A percentile compares a stretch with the other conserved stretches of the same genome.
phyloP scores from a whole-genome alignment of 768 basidiomycete species.

The Russula lepida region DNA sequence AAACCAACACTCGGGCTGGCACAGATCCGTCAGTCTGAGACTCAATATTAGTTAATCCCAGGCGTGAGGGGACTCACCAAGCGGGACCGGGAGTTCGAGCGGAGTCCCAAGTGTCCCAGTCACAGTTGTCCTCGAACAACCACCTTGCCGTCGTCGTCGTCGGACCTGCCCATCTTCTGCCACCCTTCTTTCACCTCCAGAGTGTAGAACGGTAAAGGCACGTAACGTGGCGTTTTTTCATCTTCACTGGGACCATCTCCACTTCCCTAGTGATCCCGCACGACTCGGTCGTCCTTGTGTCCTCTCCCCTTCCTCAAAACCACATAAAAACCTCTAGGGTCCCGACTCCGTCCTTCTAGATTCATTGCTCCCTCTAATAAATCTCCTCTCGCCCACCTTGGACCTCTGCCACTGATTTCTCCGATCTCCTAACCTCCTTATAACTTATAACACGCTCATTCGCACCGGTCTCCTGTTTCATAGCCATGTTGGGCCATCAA shows the following conservation, averaged over 20 bases:
- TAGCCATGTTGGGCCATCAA: slow-evolving; percentile 73
- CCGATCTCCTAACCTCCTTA: neutral
- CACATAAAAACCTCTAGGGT: slow-evolving; percentile 7
- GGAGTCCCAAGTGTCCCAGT: slow-evolving; percentile 14
- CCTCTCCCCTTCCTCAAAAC: slow-evolving; percentile 11
- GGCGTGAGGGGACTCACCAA: neutral
- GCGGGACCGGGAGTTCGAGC: slow-evolving; percentile 12
- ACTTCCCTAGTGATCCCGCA: neutral
- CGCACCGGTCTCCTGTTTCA: slow-evolving; percentile 5
- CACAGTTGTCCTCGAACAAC: slow-evolving; percentile 20
- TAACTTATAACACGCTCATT: neutral
- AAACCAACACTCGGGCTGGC: too few relatives aligned
- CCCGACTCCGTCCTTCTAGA: slow-evolving; percentile 7
- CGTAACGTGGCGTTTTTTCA: neutral
- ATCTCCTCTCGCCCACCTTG: neutral
- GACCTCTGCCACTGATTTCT: neutral
- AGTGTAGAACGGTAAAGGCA: slow-evolving; percentile 7
- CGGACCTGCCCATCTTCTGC: slow-evolving; percentile 1
- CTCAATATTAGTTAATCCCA: too few relatives aligned
- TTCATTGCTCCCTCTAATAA: slow-evolving; percentile 3
- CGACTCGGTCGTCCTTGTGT: neutral
- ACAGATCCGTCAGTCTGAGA: too few relatives aligned
- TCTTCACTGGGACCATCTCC: neutral
- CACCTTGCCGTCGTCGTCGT: slow-evolving; percentile 15
- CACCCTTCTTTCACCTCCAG: neutral